phyloP scores from a whole-genome alignment of 768 basidiomycete species.

The Mycena belliarum region DNA sequence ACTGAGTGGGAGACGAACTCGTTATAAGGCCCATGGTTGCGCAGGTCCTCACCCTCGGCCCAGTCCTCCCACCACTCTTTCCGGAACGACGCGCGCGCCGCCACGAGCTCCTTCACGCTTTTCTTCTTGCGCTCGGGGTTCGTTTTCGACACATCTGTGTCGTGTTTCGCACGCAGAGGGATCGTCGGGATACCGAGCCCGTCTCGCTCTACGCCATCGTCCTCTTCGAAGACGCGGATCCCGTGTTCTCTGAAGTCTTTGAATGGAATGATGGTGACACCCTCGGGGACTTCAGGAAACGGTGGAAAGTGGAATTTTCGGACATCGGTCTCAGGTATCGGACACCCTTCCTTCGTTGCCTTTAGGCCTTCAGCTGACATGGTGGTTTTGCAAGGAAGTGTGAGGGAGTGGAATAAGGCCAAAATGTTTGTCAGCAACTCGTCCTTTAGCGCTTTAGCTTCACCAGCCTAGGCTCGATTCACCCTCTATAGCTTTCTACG shows the following conservation, averaged over 20 bases:
- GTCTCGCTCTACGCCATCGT: slow-evolving; percentile 64
- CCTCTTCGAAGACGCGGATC: slow-evolving; percentile 46
- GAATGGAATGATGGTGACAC: slow-evolving; percentile 56
- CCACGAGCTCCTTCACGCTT: slow-evolving; percentile 30
- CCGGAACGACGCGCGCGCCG: slow-evolving; percentile 12
- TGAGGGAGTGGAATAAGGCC: too few species aligned
- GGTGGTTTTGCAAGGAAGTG: too few species aligned
- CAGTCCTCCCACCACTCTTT: slow-evolving; percentile 73
- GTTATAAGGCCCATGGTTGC: slow-evolving; percentile 46
- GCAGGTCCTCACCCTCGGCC: slow-evolving; percentile 58
- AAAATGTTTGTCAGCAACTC: too few species aligned
- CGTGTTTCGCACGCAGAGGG: slow-evolving; percentile 51
- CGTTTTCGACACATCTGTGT: slow-evolving; percentile 56
- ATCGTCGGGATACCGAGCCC: slow-evolving; percentile 69
- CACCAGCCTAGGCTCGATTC: too few species aligned
- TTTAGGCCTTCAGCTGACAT: background rate
- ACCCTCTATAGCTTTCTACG: too few species aligned
- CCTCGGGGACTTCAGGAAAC: slow-evolving; percentile 20
- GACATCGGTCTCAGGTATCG: background rate
- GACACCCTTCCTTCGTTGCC: too few species aligned
- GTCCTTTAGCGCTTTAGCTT: too few species aligned
- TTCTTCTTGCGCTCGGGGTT: slow-evolving; percentile 54
- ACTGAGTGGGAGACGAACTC: slow-evolving; percentile 39
- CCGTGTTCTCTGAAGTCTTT: slow-evolving; percentile 56
- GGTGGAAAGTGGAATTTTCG: background rate